Evolutionary conservation across 164 flowering plant genomes (phyloP), one percentile per base, ranked within the genome.

Genomic region (Stephania japonica): DNA sequence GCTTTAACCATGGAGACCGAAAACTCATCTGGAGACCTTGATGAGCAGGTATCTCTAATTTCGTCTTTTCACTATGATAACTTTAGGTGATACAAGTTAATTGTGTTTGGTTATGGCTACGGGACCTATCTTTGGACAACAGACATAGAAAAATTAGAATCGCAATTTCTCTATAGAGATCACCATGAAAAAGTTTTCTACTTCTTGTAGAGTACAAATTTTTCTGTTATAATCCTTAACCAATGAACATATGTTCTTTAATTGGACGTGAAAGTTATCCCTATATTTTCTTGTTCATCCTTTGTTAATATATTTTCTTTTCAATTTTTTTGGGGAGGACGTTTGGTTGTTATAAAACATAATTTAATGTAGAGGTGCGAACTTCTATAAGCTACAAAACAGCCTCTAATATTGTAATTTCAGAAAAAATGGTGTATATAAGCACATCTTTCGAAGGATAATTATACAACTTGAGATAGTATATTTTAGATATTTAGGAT

Each of bases 21-120:
- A 74, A 65, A 67, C 73, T 78, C 79, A 42, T 77, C 83, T 49
- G 80, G 77, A 50, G 79, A 79, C 71, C 84, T 42, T n/a, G 85
- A 83, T 82, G 84, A 80, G 67, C 84, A 66, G 77, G 88, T 87
- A 84, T 67, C 24, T 59, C 21, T 59, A 19, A 41, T 67, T 67
- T 38, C 49, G 13, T 32, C 21, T 16, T 12, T 11, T 38, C 16
- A 56, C 64, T 19, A 59, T 19, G 23, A 7, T 19, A 5, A 59
- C 19, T 59, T n/a, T 5, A 59, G 64, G 64, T 59, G 63, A 18
- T 59, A 59, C 21, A 19, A 19, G n/a, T 21, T 59, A 7, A 18
- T 59, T 6, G 63, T 14, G 63, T 21, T 21, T 18, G 6, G 62
- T 16, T 59, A 59, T 6, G 19, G 24, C 63, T 23, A 59, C 9